Evolutionary conservation across 345 rosid genomes (phyloP), one percentile per base, ranked within the genome.

Genomic region (Rhizophora mangle): DNA sequence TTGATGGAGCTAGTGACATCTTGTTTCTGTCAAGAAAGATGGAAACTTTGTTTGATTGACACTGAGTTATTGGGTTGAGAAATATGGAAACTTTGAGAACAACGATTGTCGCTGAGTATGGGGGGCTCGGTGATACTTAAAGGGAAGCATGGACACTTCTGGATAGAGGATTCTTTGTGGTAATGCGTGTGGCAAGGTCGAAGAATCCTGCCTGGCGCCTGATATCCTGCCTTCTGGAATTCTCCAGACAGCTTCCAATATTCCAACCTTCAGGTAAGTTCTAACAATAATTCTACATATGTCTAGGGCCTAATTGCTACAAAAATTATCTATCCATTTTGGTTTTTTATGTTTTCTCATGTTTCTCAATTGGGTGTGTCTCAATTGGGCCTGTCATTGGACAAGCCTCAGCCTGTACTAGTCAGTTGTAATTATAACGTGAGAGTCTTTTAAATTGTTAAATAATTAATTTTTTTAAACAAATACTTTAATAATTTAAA

Each of bases 1-100:
- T 78, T 10, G 82, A 77, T 29, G 79, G 39, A 39, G 68, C 78
- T 26, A 70, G 82, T 8, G 84, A 67, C 85, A 82, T 84, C 66
- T 43, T 68, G 55, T 7, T 21, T 4, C n/a, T 61, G 15, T 30
- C 21, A 13, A 47, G 4, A 20, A 13, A 27, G 8, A 19, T 29
- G 6, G 9, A 3, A 21, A 5, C 16, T 55, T 10, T 55, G 10
- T 2, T 8, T 9, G 6, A 1, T 21, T 15, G 6, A 56, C 3
- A 56, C 60, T 9, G 31, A 10, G 16, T 1, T 43, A 3, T 15
- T 3, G 49, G 19, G 49, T 11, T 43, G 60, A 11, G 11, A 56
- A 56, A 10, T 24, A 24, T 56, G 16, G 60, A 24, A 56, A 56
- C 60, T 56, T 56, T 24, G 0, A 0, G 29, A 56, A n/a, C 7